phyloP scores from a whole-genome alignment of 2,329 filamentous ascomycete species.

The Ceratocystis destructans region DNA sequence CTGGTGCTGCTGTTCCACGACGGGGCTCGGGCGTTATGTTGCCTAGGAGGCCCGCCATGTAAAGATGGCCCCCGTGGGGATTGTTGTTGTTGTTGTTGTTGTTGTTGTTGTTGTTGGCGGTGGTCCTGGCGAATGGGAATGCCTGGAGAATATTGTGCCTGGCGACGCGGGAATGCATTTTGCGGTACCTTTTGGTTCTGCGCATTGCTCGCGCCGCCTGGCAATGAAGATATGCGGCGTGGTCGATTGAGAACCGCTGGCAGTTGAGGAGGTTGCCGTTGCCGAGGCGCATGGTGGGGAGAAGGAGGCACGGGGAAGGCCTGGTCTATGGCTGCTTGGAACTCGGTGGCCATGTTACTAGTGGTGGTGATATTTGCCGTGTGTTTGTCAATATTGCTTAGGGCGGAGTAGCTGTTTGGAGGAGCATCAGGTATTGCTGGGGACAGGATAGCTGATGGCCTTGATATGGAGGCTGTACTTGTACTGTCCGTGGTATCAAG shows the following conservation, averaged over 20 bases:
- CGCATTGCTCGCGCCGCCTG: constrained; percentile 13
- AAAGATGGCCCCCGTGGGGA: too few relatives aligned
- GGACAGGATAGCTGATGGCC: background rate
- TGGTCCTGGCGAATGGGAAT: background rate
- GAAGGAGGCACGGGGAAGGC: constrained; percentile 1
- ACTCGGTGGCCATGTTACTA: constrained; percentile 5
- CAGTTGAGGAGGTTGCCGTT: background rate
- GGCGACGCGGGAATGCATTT: constrained; percentile 24
- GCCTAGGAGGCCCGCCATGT: background rate
- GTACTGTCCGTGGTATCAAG: background rate
- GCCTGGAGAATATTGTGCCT: constrained; percentile 21
- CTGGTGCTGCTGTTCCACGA: constrained; percentile 26
- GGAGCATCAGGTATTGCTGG: background rate
- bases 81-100: background rate
- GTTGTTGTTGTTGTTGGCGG: background rate
- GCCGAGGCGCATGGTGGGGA: background rate
- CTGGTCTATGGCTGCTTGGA: constrained; percentile 8
- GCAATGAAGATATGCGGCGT: constrained; percentile 27
- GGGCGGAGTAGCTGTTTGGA: background rate
- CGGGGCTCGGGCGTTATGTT: constrained; percentile 21
- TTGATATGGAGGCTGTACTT: background rate
- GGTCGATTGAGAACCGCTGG: constrained; percentile 27
- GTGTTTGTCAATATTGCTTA: constrained; percentile 7
- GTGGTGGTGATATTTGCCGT: background rate
- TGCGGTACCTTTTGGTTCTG: constrained; percentile 1